These are phyloP conservation scores for Cytospora mali DNA, from an alignment of 2,329 filamentous ascomycete genomes.

Conservation along the genomic window DNA sequence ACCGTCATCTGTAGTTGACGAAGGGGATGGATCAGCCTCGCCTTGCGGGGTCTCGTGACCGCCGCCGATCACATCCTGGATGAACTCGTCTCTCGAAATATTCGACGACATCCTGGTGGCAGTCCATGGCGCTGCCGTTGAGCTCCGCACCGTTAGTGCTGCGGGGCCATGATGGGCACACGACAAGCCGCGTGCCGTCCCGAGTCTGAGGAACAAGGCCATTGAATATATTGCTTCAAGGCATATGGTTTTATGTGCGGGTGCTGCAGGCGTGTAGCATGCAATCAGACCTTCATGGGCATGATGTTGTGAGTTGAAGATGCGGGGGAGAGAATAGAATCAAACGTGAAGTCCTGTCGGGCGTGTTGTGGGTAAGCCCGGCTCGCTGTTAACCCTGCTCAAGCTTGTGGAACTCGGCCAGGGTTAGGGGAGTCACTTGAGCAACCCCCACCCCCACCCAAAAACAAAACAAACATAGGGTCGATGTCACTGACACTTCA, in stretches of 20 bases:
- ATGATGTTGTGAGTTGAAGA: neutral
- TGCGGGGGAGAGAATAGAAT: neutral
- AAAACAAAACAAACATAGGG: neutral
- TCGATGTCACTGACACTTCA: neutral
- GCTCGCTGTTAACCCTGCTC: neutral
- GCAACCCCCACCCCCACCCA: neutral
- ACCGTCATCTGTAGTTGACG: neutral
- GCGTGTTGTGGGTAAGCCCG: neutral
- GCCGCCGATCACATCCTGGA: neutral
- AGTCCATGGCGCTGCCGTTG: neutral
- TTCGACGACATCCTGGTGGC: neutral
- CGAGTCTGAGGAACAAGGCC: neutral
- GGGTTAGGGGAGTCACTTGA: neutral
- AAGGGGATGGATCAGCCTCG: neutral
- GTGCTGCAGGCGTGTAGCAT: neutral
- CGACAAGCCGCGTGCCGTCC: conserved; percentile 1
- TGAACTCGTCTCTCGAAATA: neutral
- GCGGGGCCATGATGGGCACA: neutral
- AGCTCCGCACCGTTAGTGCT: neutral
- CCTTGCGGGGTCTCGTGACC: neutral
- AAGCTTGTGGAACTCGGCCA: neutral
- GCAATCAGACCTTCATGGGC: neutral
- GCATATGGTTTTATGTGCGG: neutral
- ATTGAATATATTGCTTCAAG: neutral
- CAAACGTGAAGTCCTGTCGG: neutral